phyloP scores from a whole-genome alignment of 345 rosid species.

The Carallia brachiata region DNA sequence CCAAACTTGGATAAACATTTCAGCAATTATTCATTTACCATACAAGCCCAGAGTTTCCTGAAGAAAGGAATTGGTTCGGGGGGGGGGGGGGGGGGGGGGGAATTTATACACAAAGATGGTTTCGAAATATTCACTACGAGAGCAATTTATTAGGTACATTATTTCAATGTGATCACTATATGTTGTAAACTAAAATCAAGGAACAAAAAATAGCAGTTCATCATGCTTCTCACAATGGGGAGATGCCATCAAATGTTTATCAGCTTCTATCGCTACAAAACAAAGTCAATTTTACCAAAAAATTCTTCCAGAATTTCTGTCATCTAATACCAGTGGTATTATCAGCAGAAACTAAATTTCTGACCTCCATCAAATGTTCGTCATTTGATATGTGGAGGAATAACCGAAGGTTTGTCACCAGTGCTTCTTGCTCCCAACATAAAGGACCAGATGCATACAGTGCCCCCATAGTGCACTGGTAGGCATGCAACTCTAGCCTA shows the following conservation, averaged over 20 bases:
- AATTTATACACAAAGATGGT: not conserved
- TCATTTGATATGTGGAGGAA: slow-evolving; percentile 28
- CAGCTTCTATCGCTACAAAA: slow-evolving; percentile 29
- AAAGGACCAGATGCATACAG: slow-evolving; percentile 24
- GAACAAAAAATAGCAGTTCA: slow-evolving; percentile 13
- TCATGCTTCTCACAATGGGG: slow-evolving; percentile 36
- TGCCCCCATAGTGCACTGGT: slow-evolving; percentile 22
- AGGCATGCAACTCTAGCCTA: slow-evolving; percentile 24
- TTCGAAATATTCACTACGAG: slow-evolving; percentile 17
- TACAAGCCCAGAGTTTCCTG: not conserved
- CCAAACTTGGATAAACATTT: slow-evolving; percentile 8
- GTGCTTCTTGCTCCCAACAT: slow-evolving; percentile 27
- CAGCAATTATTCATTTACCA: not conserved
- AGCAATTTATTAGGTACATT: slow-evolving; percentile 30
- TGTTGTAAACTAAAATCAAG: not conserved
- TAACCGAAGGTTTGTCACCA: slow-evolving; percentile 25
- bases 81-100: not conserved
- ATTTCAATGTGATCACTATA: slow-evolving; percentile 29
- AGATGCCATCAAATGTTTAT: slow-evolving; percentile 20
- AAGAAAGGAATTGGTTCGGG: too few relatives aligned
- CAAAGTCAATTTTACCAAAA: slow-evolving; percentile 19
- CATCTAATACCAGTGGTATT: slow-evolving; percentile 52
- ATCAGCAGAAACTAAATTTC: slow-evolving; percentile 61
- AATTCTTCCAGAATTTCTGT: slow-evolving; percentile 20
- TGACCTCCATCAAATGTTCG: slow-evolving; percentile 35